Evolutionary conservation across 169 alveolate species (phyloP).

Genomic region (Cystoisospora suis): DNA sequence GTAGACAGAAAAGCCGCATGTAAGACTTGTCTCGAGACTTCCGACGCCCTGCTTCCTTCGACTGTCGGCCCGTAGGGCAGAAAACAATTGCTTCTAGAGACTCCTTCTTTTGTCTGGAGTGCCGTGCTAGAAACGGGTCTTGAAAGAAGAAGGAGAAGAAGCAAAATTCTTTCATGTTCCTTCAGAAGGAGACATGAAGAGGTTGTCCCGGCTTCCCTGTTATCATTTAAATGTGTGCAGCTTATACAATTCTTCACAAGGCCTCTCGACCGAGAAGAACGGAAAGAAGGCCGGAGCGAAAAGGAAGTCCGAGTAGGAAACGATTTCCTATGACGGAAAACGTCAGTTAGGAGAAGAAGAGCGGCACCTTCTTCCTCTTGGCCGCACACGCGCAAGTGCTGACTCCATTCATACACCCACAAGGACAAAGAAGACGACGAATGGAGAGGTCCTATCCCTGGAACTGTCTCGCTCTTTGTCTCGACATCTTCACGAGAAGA

Average conservation of each 20-base stretch:
- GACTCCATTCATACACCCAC: neutral
- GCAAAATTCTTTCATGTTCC: neutral
- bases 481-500: neutral
- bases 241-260: too few relatives aligned
- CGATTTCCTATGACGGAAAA: too few relatives aligned
- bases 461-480: neutral
- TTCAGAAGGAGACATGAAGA: neutral
- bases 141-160: slow-evolving; percentile 3
- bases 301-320: neutral
- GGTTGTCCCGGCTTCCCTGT: too few relatives aligned
- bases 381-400: neutral
- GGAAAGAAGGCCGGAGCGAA: neutral
- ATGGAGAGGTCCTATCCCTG: neutral
- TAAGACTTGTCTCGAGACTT: slow-evolving; percentile 8
- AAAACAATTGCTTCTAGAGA: neutral
- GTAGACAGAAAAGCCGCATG: neutral
- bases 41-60: neutral
- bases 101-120: neutral
- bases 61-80: neutral
- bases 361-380: neutral
- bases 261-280: neutral
- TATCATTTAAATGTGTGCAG: too few relatives aligned
- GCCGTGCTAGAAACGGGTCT: neutral
- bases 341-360: neutral
- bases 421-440: neutral